A percentile compares a stretch with the other conserved stretches of the same genome.
phyloP scores from a whole-genome alignment of 257 asterid genomes.

The Henckelia pumila region DNA sequence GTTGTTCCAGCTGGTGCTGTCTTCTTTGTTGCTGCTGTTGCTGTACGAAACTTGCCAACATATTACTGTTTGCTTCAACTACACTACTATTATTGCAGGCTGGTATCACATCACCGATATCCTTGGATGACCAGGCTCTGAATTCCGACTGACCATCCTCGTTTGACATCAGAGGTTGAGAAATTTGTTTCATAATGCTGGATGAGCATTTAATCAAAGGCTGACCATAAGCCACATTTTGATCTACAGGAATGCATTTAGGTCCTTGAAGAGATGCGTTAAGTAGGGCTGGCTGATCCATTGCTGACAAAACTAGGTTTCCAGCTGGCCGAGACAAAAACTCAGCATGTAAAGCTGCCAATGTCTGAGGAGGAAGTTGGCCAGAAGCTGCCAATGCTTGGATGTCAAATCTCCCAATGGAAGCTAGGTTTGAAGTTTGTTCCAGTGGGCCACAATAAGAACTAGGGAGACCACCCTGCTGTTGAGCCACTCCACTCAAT shows the following conservation, averaged over 20 bases:
- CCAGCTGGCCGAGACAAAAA: constrained; percentile 53
- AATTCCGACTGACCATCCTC: constrained; percentile 40
- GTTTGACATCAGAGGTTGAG: constrained; percentile 41
- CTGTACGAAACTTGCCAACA: constrained; percentile 43
- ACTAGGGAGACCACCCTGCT: constrained; percentile 55
- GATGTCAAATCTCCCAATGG: constrained; percentile 61
- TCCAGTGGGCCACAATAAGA: constrained; percentile 59
- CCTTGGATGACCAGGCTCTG: constrained; percentile 48
- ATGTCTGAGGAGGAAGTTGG: constrained; percentile 61
- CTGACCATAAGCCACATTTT: constrained; percentile 49
- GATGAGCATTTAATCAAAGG: constrained; percentile 57
- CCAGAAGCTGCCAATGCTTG: constrained; percentile 72
- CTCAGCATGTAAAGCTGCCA: constrained; percentile 69
- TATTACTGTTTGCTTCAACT: constrained; percentile 38
- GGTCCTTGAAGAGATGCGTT: constrained; percentile 56
- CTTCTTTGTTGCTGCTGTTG: constrained; percentile 34
- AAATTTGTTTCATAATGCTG: constrained; percentile 38
- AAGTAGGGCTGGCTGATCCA: constrained; percentile 52
- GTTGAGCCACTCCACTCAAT: constrained; percentile 74
- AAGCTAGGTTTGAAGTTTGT: constrained; percentile 49
- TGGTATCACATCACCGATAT: constrained; percentile 32
- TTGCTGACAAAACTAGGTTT: constrained; percentile 50
- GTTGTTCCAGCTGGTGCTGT: constrained; percentile 17
- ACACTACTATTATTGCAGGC: constrained; percentile 34
- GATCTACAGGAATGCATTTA: constrained; percentile 48